phyloP scores from a whole-genome alignment of 805 yeast species.

The Kodamaea fukazawae region DNA sequence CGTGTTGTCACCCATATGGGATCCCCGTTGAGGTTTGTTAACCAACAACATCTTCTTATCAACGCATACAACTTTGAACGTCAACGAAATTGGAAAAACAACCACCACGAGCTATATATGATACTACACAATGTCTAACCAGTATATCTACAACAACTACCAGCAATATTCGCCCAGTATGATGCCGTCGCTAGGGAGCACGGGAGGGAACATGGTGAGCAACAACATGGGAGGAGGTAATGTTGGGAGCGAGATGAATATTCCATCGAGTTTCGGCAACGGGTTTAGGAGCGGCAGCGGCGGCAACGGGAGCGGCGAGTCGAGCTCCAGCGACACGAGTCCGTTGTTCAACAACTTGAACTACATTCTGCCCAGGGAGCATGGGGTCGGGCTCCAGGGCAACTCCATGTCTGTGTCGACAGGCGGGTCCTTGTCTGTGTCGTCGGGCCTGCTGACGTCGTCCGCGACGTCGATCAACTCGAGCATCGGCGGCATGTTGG shows the following conservation, averaged over 20 bases:
- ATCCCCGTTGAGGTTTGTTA: conserved; percentile 1
- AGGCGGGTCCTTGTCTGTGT: background rate
- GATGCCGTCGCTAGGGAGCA: conserved; percentile 16
- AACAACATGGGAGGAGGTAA: conserved; percentile 1
- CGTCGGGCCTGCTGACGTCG: conserved; percentile 2
- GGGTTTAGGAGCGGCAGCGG: background rate
- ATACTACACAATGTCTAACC: conserved; percentile 29
- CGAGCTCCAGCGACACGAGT: conserved; percentile 15
- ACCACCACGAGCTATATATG: conserved; percentile 3
- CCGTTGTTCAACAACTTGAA: conserved; percentile 31
- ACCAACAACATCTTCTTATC: conserved; percentile 5
- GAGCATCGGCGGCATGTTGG: conserved; percentile 1
- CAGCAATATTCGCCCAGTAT: conserved; percentile 33
- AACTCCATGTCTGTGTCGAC: conserved; percentile 3
- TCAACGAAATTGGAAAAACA: no score
- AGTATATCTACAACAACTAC: conserved; percentile 33
- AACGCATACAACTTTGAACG: background rate
- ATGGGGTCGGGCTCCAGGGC: conserved; percentile 8
- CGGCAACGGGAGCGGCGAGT: conserved; percentile 1
- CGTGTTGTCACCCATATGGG: conserved; percentile 1
- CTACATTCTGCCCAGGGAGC: conserved; percentile 20
- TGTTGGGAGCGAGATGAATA: conserved; percentile 12
- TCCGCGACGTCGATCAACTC: conserved; percentile 1
- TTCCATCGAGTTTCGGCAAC: conserved; percentile 2
- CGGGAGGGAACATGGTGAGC: conserved; percentile 1